phyloP scores from a whole-genome alignment of 1,284 basidiomycete species.

The Rhodotorula sp. region DNA sequence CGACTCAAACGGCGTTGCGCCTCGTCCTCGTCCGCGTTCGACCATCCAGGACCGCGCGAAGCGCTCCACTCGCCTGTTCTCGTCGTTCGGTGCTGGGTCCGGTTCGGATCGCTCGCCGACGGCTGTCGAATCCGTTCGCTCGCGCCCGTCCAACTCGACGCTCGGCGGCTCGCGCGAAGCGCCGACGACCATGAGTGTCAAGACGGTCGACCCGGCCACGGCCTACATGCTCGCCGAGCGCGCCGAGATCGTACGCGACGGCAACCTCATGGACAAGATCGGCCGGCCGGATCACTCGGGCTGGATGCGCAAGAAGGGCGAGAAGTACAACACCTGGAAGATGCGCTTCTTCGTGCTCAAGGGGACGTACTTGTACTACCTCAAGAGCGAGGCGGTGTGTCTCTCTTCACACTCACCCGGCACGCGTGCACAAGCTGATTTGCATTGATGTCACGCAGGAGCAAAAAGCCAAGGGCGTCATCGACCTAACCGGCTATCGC shows the following conservation, averaged over 20 bases:
- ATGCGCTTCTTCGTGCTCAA: conserved; percentile 90
- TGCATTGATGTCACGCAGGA: conserved; percentile 60
- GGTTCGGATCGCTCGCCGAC: conserved; percentile 45
- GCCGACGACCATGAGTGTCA: conserved; percentile 50
- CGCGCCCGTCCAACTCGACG: conserved; percentile 28
- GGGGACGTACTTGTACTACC: conserved; percentile 81
- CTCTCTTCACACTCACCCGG: neutral
- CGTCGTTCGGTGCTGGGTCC: conserved; percentile 23
- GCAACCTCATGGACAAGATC: conserved; percentile 75
- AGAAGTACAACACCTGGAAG: conserved; percentile 93
- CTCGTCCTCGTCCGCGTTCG: conserved; percentile 14
- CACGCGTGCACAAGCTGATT: conserved; percentile 29
- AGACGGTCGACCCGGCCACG: conserved; percentile 39
- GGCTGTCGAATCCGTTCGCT: conserved; percentile 27
- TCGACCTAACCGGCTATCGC: conserved; percentile 89
- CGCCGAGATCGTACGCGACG: conserved; percentile 49
- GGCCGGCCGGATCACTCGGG: conserved; percentile 83
- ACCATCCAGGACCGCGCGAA: conserved; percentile 26
- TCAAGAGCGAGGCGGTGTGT: conserved; percentile 72
- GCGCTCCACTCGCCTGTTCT: conserved; percentile 39
- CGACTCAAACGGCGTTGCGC: conserved; percentile 18
- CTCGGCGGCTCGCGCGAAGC: conserved; percentile 48
- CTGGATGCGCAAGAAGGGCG: conserved; percentile 95
- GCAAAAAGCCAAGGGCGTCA: conserved; percentile 91
- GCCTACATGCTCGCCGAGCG: conserved; percentile 55